phyloP scores from a whole-genome alignment of 2,329 filamentous ascomycete genomes.

The Berkeleyomyces basicola region DNA sequence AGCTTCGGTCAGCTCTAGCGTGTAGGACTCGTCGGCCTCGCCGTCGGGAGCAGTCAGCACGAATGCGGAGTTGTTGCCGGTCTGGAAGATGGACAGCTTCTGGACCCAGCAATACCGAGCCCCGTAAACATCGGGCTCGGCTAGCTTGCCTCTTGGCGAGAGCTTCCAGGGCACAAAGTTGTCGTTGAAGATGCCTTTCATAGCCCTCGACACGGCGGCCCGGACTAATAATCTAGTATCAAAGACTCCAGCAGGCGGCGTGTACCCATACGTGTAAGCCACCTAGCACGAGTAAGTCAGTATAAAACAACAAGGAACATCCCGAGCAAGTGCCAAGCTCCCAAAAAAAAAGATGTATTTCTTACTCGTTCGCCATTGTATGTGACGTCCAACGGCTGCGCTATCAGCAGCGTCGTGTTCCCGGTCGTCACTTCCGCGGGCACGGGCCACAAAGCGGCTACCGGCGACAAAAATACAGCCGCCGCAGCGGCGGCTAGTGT shows the following conservation, averaged over 20 bases:
- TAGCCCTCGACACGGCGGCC: constrained; percentile 40
- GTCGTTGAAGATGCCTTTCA: constrained; percentile 46
- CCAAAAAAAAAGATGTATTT: constrained; percentile 23
- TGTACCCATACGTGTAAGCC: constrained; percentile 29
- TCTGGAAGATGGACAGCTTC: constrained; percentile 46
- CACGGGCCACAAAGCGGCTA: constrained; percentile 36
- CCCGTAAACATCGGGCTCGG: constrained; percentile 39
- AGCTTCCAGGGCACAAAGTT: constrained; percentile 69
- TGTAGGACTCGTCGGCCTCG: constrained; percentile 61
- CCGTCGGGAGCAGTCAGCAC: constrained; percentile 45
- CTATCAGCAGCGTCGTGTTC: constrained; percentile 35
- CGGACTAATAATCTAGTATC: constrained; percentile 37
- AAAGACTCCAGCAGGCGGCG: constrained; percentile 24
- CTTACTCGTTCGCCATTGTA: constrained; percentile 44
- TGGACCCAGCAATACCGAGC: constrained; percentile 28
- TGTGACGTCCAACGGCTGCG: constrained; percentile 33
- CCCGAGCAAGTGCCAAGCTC: constrained; percentile 5
- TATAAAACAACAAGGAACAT: constrained; percentile 7
- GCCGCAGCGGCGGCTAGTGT: background rate
- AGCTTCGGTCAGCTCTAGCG: constrained; percentile 38
- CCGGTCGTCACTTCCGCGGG: constrained; percentile 36
- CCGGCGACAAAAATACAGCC: constrained; percentile 23
- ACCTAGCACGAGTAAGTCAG: constrained; percentile 24
- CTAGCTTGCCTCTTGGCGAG: constrained; percentile 43
- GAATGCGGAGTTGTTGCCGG: constrained; percentile 31